These are phyloP conservation scores for Kurtzmaniella cleridarum DNA, from an alignment of 805 yeast genomes.

Conservation along the genomic window DNA sequence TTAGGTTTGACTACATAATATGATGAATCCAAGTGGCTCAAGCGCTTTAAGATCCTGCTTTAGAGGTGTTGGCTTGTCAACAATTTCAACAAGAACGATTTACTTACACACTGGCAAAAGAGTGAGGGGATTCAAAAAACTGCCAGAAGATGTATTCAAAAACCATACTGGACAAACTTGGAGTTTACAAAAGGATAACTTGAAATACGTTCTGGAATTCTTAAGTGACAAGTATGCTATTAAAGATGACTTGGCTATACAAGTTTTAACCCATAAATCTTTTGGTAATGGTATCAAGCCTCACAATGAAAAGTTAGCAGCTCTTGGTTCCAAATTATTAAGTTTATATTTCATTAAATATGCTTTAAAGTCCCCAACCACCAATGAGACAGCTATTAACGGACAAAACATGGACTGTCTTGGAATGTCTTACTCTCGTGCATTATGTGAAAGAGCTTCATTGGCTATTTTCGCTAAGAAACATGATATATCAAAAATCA, in stretches of 20 bases:
- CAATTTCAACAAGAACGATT: constrained; percentile 16
- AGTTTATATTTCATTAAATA: constrained; percentile 44
- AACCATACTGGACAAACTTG: constrained; percentile 39
- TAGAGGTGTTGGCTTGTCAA: not conserved
- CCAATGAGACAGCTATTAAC: constrained; percentile 34
- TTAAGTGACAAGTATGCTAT: constrained; percentile 45
- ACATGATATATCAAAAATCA: constrained; percentile 42
- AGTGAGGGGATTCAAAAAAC: constrained; percentile 67
- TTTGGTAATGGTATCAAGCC: constrained; percentile 90
- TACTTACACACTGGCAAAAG: constrained; percentile 48
- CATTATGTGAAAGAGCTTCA: constrained; percentile 44
- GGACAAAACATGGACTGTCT: constrained; percentile 52
- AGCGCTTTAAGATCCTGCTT: not conserved
- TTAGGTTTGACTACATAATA: too few relatives aligned
- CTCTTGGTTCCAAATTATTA: constrained; percentile 63
- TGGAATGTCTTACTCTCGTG: constrained; percentile 52
- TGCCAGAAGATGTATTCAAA: constrained; percentile 49
- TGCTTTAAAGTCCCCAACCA: constrained; percentile 24
- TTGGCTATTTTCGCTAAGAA: constrained; percentile 49
- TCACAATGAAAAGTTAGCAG: constrained; percentile 78
- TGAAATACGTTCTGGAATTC: constrained; percentile 44
- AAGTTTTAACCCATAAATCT: constrained; percentile 87
- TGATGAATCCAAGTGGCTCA: too few relatives aligned
- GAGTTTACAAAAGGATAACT: constrained; percentile 45
- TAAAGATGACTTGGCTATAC: constrained; percentile 60